These are phyloP conservation scores for Buddleja alternifolia DNA, from an alignment of 257 asterid genomes.

Conservation along the genomic window DNA sequence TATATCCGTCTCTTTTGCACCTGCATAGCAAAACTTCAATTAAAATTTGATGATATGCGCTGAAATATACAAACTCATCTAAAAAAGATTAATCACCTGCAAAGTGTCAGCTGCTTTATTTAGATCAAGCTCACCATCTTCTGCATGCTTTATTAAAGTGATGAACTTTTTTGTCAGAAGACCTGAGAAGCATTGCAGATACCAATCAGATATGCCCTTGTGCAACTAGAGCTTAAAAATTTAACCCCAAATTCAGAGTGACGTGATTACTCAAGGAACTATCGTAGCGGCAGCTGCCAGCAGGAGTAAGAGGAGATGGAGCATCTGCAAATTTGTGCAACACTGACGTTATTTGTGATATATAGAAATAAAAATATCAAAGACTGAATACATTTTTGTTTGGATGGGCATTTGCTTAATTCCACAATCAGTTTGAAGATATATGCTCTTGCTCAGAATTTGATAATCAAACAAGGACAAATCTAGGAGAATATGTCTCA, in stretches of 20 bases:
- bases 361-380: neutral
- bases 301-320: constrained; percentile 88
- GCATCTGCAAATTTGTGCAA: constrained; percentile 58
- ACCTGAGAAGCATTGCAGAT: constrained; percentile 44
- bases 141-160: constrained; percentile 52
- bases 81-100: constrained; percentile 42
- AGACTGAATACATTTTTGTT: neutral
- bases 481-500: constrained; percentile 37
- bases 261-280: constrained; percentile 58
- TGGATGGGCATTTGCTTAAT: neutral
- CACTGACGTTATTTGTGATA: constrained; percentile 4
- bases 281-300: constrained; percentile 89
- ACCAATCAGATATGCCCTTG: constrained; percentile 23
- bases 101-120: constrained; percentile 70
- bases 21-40: constrained; percentile 34
- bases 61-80: constrained; percentile 1
- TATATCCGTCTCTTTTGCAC: constrained; percentile 70
- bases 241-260: constrained; percentile 22
- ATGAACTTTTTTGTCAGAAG: constrained; percentile 57
- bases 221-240: constrained; percentile 26
- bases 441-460: neutral
- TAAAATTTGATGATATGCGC: constrained; percentile 11
- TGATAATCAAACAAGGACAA: constrained; percentile 12
- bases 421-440: constrained; percentile 3
- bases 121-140: constrained; percentile 68